Evolutionary conservation across 192 early-diverging fungal species (phyloP).

Genomic region (Radiomyces spectabilis): DNA sequence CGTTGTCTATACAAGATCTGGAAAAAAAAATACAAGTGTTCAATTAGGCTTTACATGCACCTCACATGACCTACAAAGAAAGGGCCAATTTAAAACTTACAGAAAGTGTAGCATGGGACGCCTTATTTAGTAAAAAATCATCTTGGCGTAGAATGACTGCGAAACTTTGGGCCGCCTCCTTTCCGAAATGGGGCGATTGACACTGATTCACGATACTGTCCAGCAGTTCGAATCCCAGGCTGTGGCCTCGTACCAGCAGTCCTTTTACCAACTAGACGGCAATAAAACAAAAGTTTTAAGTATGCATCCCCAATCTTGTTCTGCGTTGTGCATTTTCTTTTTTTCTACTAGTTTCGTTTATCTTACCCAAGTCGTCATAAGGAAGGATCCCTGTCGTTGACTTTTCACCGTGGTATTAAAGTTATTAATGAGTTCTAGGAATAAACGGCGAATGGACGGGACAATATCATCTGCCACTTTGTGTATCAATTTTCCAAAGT

Average conservation of each 20-base stretch:
- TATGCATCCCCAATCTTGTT: not conserved
- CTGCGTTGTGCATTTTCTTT: not conserved
- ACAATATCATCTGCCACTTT: too few species aligned
- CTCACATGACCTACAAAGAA: not conserved
- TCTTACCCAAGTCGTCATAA: constrained; percentile 23
- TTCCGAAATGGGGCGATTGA: constrained; percentile 31
- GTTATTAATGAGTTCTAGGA: too few species aligned
- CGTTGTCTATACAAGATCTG: constrained; percentile 76
- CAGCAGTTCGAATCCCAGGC: constrained; percentile 41
- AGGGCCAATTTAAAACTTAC: constrained; percentile 9
- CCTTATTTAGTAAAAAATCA: constrained; percentile 61
- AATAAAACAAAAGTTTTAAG: not conserved
- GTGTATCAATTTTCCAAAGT: too few species aligned
- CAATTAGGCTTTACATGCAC: constrained; percentile 20
- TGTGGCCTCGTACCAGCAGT: constrained; percentile 44
- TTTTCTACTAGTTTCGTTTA: not conserved
- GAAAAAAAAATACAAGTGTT: constrained; percentile 1
- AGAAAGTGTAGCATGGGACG: constrained; percentile 54
- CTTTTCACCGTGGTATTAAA: too few species aligned
- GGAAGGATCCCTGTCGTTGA: too few species aligned
- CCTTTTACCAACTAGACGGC: constrained; percentile 55
- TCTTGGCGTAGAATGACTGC: constrained; percentile 64
- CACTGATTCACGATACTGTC: constrained; percentile 45
- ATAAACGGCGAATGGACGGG: too few species aligned
- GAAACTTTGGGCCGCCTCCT: constrained; percentile 57